Evolutionary conservation across 1,284 basidiomycete species (phyloP), one percentile per base, ranked within the genome.

Genomic region (Ustilago cynodontis): DNA sequence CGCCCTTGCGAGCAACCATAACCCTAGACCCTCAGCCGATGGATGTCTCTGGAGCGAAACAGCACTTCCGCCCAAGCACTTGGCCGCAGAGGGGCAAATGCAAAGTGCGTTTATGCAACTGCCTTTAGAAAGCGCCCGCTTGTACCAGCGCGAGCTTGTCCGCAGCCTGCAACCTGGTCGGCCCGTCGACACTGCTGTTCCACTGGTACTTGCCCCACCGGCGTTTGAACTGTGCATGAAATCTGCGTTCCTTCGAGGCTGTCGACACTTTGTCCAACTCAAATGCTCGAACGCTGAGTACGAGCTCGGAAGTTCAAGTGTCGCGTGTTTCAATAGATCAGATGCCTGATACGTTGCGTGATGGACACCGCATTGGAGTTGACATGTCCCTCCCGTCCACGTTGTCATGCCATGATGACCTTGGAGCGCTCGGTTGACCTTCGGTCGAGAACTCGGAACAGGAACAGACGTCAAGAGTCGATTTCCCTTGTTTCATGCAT

Each of bases 281-380:
- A 45, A 20, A 45, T 22, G 18, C n/a, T 20, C 6, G n/a, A 7
- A 45, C n/a, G 18, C 43, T 20, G n/a, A n/a, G n/a, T n/a, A n/a
- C n/a, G n/a, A n/a, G n/a, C n/a, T n/a, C n/a, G n/a, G n/a, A n/a
- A n/a, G n/a, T n/a, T n/a, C n/a, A n/a, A n/a, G n/a, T n/a, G n/a
- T n/a, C n/a, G n/a, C n/a, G n/a, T n/a, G n/a, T n/a, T n/a, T n/a
- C n/a, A n/a, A 37, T 16, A n/a, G 43, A 45, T 45, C 43, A 45
- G 43, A 22, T 45, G 43, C 43, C n/a, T 45, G 43, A 45, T n/a
- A 45, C 43, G 43, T 45, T 45, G 43, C 43, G 43, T 45, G 43
- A 45, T 45, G 43, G 43, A n/a, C 43, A 20, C 7, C 43, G 43
- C 43, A 45, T n/a, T n/a, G 43, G 43, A 45, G n/a, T 20, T 45